Evolutionary conservation across 2,329 filamentous ascomycete species (phyloP), one percentile per base, ranked within the genome.

Genomic region (Byssochlamys sp.): DNA sequence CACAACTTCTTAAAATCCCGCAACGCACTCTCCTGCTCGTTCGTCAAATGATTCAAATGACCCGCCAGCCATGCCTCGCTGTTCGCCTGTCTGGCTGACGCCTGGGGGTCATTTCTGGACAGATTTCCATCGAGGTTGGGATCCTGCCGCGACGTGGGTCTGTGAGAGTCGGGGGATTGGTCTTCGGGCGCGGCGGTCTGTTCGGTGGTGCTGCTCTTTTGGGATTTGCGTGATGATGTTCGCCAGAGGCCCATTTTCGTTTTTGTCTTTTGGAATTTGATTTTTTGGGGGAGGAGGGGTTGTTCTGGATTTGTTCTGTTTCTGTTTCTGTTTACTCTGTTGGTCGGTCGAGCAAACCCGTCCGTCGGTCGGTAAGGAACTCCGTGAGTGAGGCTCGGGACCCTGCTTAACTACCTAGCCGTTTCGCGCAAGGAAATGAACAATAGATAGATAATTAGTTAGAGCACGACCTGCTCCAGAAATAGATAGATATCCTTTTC

Each of bases 31-130:
- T 85, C 80, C 75, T 96, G 88, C 54, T 82, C 78, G 24, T 80
- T 76, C 27, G 78, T 89, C 59, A 96, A 80, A 73, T 92, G 87
- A 53, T 90, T 87, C 52, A 92, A 77, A 71, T 95, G 91, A n/a
- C 90, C 91, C 9, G 69, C 68, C 39, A 74, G 63, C 71, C 71
- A 74, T 35, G 64, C 71, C 10, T 67, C 71, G 25, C 71, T 68
- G 5, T 70, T 62, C 14, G 71, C 71, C 57, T 71, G 69, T 50
- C 65, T 66, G 26, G 71, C 71, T 25, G 71, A 72, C 12, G 69
- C 71, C 53, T 64, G 63, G 52, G 67, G 62, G 60, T 73, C 71
- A 62, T 73, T 73, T 54, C 72, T 68, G 2, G 65, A 65, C 11
- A 67, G 65, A 33, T 67, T 67, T 50, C 63, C 60, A 35, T 66